Evolutionary conservation across 176 grass and related monocot species (phyloP), one percentile per base, ranked within the genome.

Genomic region (Carex littledalei): DNA sequence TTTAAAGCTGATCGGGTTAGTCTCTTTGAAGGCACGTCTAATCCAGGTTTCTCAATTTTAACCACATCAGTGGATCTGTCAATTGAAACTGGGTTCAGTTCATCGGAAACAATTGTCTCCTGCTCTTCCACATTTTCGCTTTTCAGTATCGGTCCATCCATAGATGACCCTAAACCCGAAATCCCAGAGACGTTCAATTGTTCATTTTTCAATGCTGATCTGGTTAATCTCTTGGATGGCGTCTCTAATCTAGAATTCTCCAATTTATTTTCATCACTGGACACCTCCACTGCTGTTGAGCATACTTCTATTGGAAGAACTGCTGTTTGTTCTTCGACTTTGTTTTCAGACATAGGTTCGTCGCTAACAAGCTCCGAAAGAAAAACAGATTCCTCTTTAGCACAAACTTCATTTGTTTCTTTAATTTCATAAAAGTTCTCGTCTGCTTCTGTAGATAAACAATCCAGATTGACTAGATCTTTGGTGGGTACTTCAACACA

Each of bases 1-100:
- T 82, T 82, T 34, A 78, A 56, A 57, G 74, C 74, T 57, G 74
- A 78, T 57, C 74, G 24, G 13, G 74, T 78, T 16, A 78, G 57
- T 78, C 74, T 78, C 74, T 16, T 78, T 57, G 74, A 55, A 34
- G 74, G 50, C 50, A 34, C 13, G 3, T 57, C 74, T 32, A 56
- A 34, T 55, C 6, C 74, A 78, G 5, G 12, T 24, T 78, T 78
- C 49, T 78, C 52, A 17, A 78, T 32, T 78, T 56, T 78, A 32
- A 56, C 49, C 14, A 53, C 47, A 50, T 57, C 74, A 78, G 14
- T 57, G 26, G 74, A 56, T 52, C n/a, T 56, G 15, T 78, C 14
- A 8, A 56, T 6, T 78, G 74, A 78, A 78, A 31, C 26, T 17
- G 52, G 53, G 7, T 17, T 34, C 2, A 34, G 26, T 56, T 34